Evolutionary conservation across 1,139 yeast species (phyloP), one percentile per base, ranked within the genome.

Genomic region (Candida sp.): DNA sequence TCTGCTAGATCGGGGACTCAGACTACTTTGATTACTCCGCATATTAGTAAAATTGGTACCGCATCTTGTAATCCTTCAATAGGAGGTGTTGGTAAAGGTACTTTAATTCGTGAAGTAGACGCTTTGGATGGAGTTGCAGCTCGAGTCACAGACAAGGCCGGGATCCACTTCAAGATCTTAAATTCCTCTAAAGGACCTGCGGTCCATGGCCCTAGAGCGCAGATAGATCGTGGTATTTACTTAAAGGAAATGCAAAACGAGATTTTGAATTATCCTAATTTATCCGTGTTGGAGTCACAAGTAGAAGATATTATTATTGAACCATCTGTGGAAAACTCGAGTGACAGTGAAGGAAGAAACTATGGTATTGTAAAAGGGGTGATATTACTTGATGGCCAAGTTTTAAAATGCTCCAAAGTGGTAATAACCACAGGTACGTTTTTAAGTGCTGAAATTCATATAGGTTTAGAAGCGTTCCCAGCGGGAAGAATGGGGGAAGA

Each of bases 81-180:
- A 85, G 99, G 99, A 34, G 99, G 99, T 43, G 95, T 95, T 41
- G 99, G 99, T 1, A 95, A 95, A 57, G 99, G 99, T 19, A 93
- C 97, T 1, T 68, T 95, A 41, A 66, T 95, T 33, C 77, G 90
- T 52, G 99, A 95, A 63, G 89, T 95, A 5, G 99, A 95, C 68
- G 98, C 99, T 0, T 68, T 95, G 43, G 99, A 91, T 61, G 99
- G 99, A 4, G 87, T 93, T 0, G 82, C 95, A 5, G 83, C 93
- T 0, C 71, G 80, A 47, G 79, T 93, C 15, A 91, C 95, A 2
- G 99, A 95, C 63, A 73, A 77, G 54, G 96, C 99, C 0, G 99
- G 99, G 0, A 87, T 91, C 33, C 97, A 91, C 60, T 95, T 85
- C 64, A 89, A 88, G 59, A 82, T 90, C 47, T 70, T 95, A 48